phyloP scores from a whole-genome alignment of 2,329 filamentous ascomycete genomes.

The Claviceps sorghi region DNA sequence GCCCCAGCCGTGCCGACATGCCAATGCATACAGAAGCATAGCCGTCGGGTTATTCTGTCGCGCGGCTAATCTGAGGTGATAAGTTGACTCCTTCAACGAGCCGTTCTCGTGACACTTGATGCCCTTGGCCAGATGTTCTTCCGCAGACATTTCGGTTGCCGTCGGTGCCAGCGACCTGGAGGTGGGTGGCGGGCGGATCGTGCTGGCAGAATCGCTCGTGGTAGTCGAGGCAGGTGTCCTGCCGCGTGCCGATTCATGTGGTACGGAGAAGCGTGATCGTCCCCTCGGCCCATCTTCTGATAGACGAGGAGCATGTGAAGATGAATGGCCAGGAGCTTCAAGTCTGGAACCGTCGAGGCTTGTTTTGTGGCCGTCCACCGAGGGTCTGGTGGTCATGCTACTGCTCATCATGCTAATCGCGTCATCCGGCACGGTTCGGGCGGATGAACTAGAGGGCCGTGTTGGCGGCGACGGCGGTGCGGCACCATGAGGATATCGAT shows the following conservation, averaged over 20 bases:
- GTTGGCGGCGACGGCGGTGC: slow-evolving; percentile 49
- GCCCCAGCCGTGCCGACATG: slow-evolving; percentile 93
- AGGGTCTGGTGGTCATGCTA: slow-evolving; percentile 28
- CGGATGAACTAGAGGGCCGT: slow-evolving; percentile 42
- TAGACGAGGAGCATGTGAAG: slow-evolving; percentile 27
- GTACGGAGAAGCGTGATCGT: slow-evolving; percentile 23
- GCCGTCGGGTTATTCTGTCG: slow-evolving; percentile 75
- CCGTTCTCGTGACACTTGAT: slow-evolving; percentile 83
- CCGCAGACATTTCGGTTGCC: slow-evolving; percentile 57
- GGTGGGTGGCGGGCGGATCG: slow-evolving; percentile 27
- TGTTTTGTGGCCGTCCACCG: slow-evolving; percentile 35
- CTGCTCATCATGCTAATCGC: slow-evolving; percentile 15
- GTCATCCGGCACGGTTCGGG: slow-evolving; percentile 24
- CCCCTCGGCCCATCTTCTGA: slow-evolving; percentile 34
- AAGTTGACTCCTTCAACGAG: slow-evolving; percentile 82
- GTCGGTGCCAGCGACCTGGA: slow-evolving; percentile 35
- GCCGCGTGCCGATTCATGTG: slow-evolving; percentile 25
- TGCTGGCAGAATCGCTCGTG: slow-evolving; percentile 41
- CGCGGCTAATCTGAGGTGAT: slow-evolving; percentile 82
- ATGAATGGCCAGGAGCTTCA: slow-evolving; percentile 25
- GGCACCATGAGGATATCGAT: slow-evolving; percentile 28
- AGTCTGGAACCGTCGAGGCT: slow-evolving; percentile 29
- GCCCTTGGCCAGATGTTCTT: slow-evolving; percentile 81
- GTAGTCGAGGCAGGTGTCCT: slow-evolving; percentile 32
- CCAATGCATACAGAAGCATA: slow-evolving; percentile 91